Conservation (phyloP, 1,139 yeast genomes). For the Suhomyces taliae region DNA sequence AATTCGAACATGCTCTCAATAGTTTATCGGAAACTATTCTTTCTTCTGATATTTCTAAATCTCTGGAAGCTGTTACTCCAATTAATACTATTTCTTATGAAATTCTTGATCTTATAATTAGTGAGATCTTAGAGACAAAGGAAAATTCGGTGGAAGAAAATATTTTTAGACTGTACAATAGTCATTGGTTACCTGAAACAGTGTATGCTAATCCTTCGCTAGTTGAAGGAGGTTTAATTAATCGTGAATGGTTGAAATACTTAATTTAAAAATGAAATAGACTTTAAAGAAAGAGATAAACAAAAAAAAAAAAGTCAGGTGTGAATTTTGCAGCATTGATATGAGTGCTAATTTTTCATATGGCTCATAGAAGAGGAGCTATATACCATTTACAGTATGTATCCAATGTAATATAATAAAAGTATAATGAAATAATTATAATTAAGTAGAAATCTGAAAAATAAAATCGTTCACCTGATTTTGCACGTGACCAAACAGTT, state of each 20-base stretch:
- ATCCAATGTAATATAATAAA: neutral
- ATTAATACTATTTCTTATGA: constrained; percentile 35
- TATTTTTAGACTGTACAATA: constrained; percentile 41
- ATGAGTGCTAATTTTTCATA: too few relatives aligned
- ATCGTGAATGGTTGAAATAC: constrained; percentile 41
- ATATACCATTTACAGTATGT: neutral
- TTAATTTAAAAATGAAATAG: constrained; percentile 24
- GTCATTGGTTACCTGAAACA: constrained; percentile 43
- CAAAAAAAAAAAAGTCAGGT: too few relatives aligned
- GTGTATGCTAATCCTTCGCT: constrained; percentile 45
- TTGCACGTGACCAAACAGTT: too few relatives aligned
- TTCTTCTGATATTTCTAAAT: constrained; percentile 21
- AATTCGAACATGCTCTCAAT: constrained; percentile 32
- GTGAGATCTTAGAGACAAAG: constrained; percentile 28
- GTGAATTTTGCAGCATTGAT: too few relatives aligned
- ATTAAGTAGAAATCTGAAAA: neutral
- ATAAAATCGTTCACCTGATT: neutral
- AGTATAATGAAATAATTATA: too few relatives aligned
- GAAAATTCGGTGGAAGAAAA: constrained; percentile 26
- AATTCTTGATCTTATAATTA: constrained; percentile 33
- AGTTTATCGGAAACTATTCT: constrained; percentile 26
- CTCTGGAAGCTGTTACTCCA: constrained; percentile 17
- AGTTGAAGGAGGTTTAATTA: constrained; percentile 36
- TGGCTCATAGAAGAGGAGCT: neutral
- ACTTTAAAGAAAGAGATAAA: too few relatives aligned